Conservation (phyloP, 164 flowering plant species). For the Annona cherimola region DNA sequence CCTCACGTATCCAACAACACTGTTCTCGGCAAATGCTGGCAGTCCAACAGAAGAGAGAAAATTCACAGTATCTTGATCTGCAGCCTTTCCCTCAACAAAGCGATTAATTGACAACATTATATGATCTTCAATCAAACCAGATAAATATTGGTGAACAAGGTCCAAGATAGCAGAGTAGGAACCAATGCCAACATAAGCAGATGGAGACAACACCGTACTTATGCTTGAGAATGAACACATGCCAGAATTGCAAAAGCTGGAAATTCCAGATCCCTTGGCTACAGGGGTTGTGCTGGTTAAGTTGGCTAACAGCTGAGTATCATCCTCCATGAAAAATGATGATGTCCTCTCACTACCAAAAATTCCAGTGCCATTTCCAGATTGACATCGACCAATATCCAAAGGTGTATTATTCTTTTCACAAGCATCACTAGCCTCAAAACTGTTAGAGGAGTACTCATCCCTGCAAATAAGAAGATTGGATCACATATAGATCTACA, state of each 20-base stretch:
- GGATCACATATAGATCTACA: background rate
- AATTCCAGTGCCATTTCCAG: slow-evolving; percentile 13
- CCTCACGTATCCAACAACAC: slow-evolving; percentile 65
- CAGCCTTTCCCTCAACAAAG: slow-evolving; percentile 60
- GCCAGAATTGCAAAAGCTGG: slow-evolving; percentile 25
- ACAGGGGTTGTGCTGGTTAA: slow-evolving; percentile 8
- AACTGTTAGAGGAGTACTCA: slow-evolving; percentile 21
- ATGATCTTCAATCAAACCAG: slow-evolving; percentile 66
- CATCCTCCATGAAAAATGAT: slow-evolving; percentile 9
- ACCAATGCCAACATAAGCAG: slow-evolving; percentile 50
- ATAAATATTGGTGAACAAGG: slow-evolving; percentile 39
- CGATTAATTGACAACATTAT: slow-evolving; percentile 48
- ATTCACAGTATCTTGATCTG: slow-evolving; percentile 44
- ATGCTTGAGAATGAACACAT: slow-evolving; percentile 45
- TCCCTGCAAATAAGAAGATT: slow-evolving; percentile 31
- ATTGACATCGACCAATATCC: slow-evolving; percentile 10
- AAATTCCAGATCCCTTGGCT: slow-evolving; percentile 20
- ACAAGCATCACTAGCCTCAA: slow-evolving; percentile 11
- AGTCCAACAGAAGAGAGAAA: slow-evolving; percentile 70
- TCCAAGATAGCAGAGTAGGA: slow-evolving; percentile 41
- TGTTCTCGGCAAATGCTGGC: slow-evolving; percentile 50
- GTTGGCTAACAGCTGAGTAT: slow-evolving; percentile 15
- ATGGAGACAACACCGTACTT: slow-evolving; percentile 60
- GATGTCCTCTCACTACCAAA: slow-evolving; percentile 8
- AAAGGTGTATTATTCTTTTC: slow-evolving; percentile 7